Evolutionary conservation across 257 asterid species (phyloP).

Genomic region (Lithospermum erythrorhizon): DNA sequence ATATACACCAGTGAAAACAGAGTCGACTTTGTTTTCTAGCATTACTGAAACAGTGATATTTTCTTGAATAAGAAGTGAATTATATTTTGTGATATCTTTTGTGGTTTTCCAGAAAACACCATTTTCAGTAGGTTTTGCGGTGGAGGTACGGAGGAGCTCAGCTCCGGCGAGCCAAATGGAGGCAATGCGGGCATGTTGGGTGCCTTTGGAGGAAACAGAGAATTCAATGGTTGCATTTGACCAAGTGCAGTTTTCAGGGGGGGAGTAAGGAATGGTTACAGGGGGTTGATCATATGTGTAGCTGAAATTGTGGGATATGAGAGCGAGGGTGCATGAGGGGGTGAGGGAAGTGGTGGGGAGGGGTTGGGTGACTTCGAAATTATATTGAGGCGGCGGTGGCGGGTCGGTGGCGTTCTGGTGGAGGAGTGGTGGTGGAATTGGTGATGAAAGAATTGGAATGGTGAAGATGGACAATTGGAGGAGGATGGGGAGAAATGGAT

Average conservation of each 20-base stretch:
- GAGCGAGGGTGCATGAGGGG: conserved; percentile 49
- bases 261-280: conserved; percentile 32
- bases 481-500: conserved; percentile 9
- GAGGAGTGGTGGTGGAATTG: conserved; percentile 12
- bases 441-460: conserved; percentile 12
- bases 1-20: conserved; percentile 48
- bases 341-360: conserved; percentile 33
- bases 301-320: conserved; percentile 46
- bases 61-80: conserved; percentile 38
- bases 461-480: conserved; percentile 17
- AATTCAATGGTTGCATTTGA: conserved; percentile 44
- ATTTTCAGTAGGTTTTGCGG: conserved; percentile 51
- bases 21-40: conserved; percentile 72
- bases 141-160: conserved; percentile 83
- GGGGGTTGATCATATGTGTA: conserved; percentile 66
- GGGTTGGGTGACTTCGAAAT: conserved; percentile 47
- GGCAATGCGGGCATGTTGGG: conserved; percentile 74
- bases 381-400: conserved; percentile 25
- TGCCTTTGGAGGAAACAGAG: conserved; percentile 51
- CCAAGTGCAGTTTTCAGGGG: conserved; percentile 66
- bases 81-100: conserved; percentile 66
- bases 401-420: conserved; percentile 9
- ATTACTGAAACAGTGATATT: conserved; percentile 52
- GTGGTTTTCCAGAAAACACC: conserved; percentile 61
- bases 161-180: conserved; percentile 76